phyloP scores from a whole-genome alignment of 2,329 filamentous ascomycete genomes.

The Aspergillus ochraceoroseus region DNA sequence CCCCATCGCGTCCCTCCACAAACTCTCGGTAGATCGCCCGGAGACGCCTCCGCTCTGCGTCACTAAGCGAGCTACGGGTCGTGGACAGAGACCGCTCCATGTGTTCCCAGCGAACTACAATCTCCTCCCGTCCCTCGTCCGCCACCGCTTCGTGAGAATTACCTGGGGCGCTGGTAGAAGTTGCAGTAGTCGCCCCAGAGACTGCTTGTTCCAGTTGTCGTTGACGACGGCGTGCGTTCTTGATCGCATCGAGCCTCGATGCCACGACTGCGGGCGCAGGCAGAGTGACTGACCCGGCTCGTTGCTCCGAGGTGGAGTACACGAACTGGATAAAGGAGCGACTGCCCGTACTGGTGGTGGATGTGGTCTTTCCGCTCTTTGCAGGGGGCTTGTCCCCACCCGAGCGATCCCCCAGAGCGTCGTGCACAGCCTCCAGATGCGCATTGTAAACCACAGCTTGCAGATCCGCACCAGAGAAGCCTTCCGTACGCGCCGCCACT shows the following conservation, averaged over 20 bases:
- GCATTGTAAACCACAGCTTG: constrained; percentile 95
- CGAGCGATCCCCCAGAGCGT: constrained; percentile 63
- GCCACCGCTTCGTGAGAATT: constrained; percentile 24
- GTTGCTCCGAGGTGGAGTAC: constrained; percentile 58
- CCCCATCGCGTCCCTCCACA: constrained; percentile 83
- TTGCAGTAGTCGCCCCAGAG: constrained; percentile 12
- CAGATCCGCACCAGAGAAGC: constrained; percentile 89
- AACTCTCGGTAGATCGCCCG: constrained; percentile 87
- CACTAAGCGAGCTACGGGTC: constrained; percentile 78
- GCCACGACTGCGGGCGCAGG: constrained; percentile 73
- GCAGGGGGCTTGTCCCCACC: constrained; percentile 44
- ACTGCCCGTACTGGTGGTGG: constrained; percentile 34
- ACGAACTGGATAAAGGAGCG: constrained; percentile 72
- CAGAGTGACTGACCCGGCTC: constrained; percentile 54
- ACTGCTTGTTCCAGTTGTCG: constrained; percentile 48
- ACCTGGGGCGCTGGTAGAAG: constrained; percentile 24
- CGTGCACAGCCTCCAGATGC: constrained; percentile 93
- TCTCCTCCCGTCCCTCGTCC: constrained; percentile 55
- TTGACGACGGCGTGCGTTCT: constrained; percentile 61
- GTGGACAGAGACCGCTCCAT: constrained; percentile 68
- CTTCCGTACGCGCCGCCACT: constrained; percentile 73
- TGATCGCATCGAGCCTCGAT: constrained; percentile 76
- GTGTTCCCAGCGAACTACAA: constrained; percentile 79
- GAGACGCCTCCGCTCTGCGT: constrained; percentile 68
- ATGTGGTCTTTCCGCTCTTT: constrained; percentile 28